Base-by-base conservation (phyloP, 495 filamentous ascomycete species). In the Talaromyces adpressus region DNA sequence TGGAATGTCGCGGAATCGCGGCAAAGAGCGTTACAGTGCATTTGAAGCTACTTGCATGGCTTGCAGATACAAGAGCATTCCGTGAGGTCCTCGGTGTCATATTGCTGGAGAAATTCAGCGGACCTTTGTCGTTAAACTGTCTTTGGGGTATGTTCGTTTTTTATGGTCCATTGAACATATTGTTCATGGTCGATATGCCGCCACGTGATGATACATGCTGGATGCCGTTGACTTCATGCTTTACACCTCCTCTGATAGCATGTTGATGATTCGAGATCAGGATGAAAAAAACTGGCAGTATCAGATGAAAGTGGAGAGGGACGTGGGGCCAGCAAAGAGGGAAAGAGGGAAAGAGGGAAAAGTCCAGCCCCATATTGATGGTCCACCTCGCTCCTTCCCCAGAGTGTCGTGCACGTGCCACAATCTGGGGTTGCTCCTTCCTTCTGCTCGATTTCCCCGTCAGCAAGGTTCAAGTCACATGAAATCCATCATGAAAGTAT, bases 1-100 rank as follows among this genome's bases (percentile, higher is more conserved):
- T 49, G 45, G 7, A 49, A 6, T 56, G 22, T 56, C 52, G 52
- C 52, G 52, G 52, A 56, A 56, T 56, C 52, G 2, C 52, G 52
- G 52, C 52, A 56, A 27, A 23, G 52, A 29, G 27, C 23, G 22
- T 56, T 56, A 56, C 52, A 56, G 20, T 56, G 52, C 52, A 56
- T 1, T 11, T n/a, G 11, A 29, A 29, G 14, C 29, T 18, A 12
- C 5, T 29, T 16, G n/a, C 16, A 56, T 56, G 52, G 52, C 52
- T 56, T 56, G 52, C 52, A 29, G 23, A 29, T 14, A 27, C 6
- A 29, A 56, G n/a, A 20, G 8, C n/a, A 20, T 49, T 20, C n/a
- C n/a, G 7, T 49, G 18, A 49, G 16, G 45, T 20, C 18, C 18
- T 20, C 45, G 3, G 45, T 20, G n/a, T 49, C 36, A 16, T 41